Base-by-base conservation (phyloP, 108 stramenopile species). In the Licmophora abbreviata region DNA sequence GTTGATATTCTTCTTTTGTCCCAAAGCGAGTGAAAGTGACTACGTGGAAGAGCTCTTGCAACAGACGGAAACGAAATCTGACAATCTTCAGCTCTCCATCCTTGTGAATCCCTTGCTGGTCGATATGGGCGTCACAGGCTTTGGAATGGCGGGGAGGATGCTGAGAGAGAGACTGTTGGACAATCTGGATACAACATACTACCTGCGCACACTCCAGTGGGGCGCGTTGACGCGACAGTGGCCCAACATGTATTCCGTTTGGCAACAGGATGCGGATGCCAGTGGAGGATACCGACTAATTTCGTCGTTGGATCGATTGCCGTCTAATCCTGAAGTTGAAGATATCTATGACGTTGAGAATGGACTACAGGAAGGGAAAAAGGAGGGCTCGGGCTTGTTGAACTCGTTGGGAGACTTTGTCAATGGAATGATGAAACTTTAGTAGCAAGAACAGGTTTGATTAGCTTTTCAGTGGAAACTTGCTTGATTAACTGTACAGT, bases 121-220 rank as follows among this genome's bases (percentile, higher is more conserved):
- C 14, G 93, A 95, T 70, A 93, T 93, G 92, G 95, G 90, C 37
- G 88, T 89, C 10, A 93, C 92, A 7, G 95, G 95, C 41, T 95
- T 92, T 66, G 95, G 95, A 33, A 79, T 94, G 88, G 92, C 91
- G 11, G 95, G 95, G 17, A 67, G 94, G 21, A 67, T 83, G 53
- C 59, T 93, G 40, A 66, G 90, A 8, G 92, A 95, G 58, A 78
- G 90, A 23, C 54, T 95, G 55, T 70, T 89, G 55, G 88, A 89
- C 66, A 50, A 44, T 9, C 65, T 89, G 52, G 42, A 61, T 18
- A 54, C 73, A 48, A 68, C 77, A 0, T 95, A 95, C 48, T 95
- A 95, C 56, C 63, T 95, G 44, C 48, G 88, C 14, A 95, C 95
- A 9, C 59, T 94, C 26, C 56, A 62, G 31, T 94, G 91, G 92